These are phyloP conservation scores for Neurospora sp. DNA, from an alignment of 495 filamentous ascomycete genomes.

Conservation along the genomic window DNA sequence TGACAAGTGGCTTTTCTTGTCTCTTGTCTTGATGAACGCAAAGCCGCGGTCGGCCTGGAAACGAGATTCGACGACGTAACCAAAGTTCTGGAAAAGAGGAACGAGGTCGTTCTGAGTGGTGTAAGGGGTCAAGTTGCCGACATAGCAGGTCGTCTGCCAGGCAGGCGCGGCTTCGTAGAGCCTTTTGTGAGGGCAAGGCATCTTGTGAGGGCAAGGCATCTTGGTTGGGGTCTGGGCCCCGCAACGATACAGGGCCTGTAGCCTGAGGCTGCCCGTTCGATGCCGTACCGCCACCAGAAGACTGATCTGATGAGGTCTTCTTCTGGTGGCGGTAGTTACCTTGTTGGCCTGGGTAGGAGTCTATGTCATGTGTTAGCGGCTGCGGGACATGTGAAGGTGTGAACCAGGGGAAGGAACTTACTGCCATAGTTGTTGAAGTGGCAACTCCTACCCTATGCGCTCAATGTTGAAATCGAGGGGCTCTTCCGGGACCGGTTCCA, in stretches of 20 bases:
- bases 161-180: not conserved
- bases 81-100: conserved; percentile 95
- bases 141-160: not conserved
- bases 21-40: too few relatives aligned
- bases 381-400: not conserved
- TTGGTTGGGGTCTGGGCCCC: not conserved
- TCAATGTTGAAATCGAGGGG: not conserved
- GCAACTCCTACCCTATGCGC: not conserved
- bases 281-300: not conserved
- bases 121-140: conserved; percentile 48
- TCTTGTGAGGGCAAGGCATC: not conserved
- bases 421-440: not conserved
- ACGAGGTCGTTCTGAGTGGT: conserved; percentile 92
- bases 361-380: not conserved
- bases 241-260: not conserved
- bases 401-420: not conserved
- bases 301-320: not conserved
- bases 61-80: conserved; percentile 81
- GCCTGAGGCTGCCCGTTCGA: not conserved
- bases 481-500: not conserved
- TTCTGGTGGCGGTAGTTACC: not conserved
- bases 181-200: not conserved
- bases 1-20: not conserved
- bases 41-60: too few relatives aligned
- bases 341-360: not conserved